These are phyloP conservation scores for Fraxinus albicans DNA, from an alignment of 305 asterid genomes.

Conservation along the genomic window DNA sequence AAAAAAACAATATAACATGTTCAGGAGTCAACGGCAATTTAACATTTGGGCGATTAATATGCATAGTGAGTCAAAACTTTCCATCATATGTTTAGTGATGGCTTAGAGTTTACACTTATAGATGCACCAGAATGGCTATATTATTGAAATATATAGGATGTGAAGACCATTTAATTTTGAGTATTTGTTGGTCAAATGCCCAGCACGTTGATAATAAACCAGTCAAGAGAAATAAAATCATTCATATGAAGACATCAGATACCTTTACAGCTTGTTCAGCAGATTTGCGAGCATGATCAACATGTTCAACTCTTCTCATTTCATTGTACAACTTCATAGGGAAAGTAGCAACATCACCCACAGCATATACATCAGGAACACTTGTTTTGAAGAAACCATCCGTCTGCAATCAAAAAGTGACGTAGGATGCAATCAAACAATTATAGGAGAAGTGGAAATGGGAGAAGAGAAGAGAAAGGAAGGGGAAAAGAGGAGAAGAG, in stretches of 20 bases:
- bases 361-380: slow-evolving; percentile 79
- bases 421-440: background rate
- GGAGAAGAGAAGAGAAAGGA: too few species aligned
- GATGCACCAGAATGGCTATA: background rate
- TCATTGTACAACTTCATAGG: slow-evolving; percentile 87
- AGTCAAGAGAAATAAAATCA: background rate
- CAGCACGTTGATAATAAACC: background rate
- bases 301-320: slow-evolving; percentile 87
- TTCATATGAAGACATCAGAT: slow-evolving; percentile 1
- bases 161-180: background rate
- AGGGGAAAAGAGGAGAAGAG: background rate
- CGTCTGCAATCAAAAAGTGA: slow-evolving; percentile 12
- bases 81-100: background rate
- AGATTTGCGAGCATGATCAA: slow-evolving; percentile 93
- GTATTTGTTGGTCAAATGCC: background rate
- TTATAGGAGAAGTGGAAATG: background rate
- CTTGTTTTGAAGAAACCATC: slow-evolving; percentile 84
- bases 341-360: slow-evolving; percentile 96
- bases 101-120: background rate
- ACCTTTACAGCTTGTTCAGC: slow-evolving; percentile 99
- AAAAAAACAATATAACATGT: background rate
- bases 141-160: background rate
- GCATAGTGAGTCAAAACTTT: background rate
- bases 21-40: background rate
- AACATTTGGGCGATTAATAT: background rate